Base-by-base conservation (phyloP, 768 basidiomycete genomes). In the Lactarius sanguifluus region DNA sequence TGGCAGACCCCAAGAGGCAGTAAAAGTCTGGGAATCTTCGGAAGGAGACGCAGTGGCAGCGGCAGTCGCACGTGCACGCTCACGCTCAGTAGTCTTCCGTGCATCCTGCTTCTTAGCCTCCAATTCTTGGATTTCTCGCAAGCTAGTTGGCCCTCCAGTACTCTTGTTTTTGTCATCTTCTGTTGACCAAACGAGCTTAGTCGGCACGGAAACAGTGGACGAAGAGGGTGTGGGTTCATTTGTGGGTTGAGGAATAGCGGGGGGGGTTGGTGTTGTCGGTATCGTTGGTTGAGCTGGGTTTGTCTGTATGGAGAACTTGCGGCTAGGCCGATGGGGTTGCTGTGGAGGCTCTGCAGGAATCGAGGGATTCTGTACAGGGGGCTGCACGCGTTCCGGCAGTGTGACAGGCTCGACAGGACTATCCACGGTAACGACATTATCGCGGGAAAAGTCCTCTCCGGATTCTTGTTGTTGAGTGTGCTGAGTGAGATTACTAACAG, bases 81-180 rank as follows among this genome's bases (percentile, higher is more conserved):
- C 89, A 69, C 87, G 85, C 69, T 93, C 89, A 23, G 84, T 86
- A 28, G 81, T 82, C 75, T 91, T 96, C 52, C 90, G 85, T 13
- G 83, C 86, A 71, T 93, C 94, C 2, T 85, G 81, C 72, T 88
- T 89, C 77, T 86, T 93, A 9, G 85, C 86, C 76, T 99, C 97
- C 2, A 90, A 88, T 71, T 97, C 94, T 75, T 99, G 97, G 56
- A 99, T 99, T 64, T 98, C 94, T 63, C 95, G 88, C 43, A 99
- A 78, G 68, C 91, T 92, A 43, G 89, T 79, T 28, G 88, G 78
- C 5, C 77, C 71, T 18, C 76, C 76, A 16, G 77, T 81, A 56
- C 79, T 75, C 74, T 86, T 87, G 76, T 85, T 86, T 45, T 79
- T 78, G 16, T 91, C 90, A 47, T 91, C 88, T 40, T 88, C 88